These are phyloP conservation scores for Pneumocystis jirovecii DNA, from an alignment of 1,139 yeast species.

Conservation along the genomic window DNA sequence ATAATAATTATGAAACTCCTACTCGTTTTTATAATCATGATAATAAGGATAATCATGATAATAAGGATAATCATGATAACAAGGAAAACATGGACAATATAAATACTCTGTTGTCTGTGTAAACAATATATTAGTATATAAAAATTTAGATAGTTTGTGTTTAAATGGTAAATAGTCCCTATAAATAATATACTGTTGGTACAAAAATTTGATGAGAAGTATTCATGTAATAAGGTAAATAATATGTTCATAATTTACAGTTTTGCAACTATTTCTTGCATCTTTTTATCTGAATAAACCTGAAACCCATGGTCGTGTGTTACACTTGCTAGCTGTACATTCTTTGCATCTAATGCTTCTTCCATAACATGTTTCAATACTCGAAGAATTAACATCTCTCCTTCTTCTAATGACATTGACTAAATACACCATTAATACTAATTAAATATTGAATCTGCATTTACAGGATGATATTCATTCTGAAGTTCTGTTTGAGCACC, in stretches of 20 bases:
- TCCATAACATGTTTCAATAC: constrained; percentile 97
- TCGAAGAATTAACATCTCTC: constrained; percentile 77
- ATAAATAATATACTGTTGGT: neutral
- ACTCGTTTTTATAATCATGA: neutral
- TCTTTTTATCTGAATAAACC: constrained; percentile 69
- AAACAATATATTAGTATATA: neutral
- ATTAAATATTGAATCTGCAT: neutral
- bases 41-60: too few relatives aligned
- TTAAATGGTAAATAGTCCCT: neutral
- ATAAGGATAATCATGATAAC: neutral
- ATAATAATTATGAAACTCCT: neutral
- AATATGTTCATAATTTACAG: constrained; percentile 26
- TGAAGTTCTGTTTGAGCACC: constrained; percentile 98
- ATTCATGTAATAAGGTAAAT: neutral
- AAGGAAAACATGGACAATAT: neutral
- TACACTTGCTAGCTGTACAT: constrained; percentile 89
- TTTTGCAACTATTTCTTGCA: constrained; percentile 62
- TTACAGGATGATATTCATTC: constrained; percentile 63
- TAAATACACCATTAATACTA: constrained; percentile 24
- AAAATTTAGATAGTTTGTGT: neutral
- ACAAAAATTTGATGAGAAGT: neutral
- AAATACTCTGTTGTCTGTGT: neutral
- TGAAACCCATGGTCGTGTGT: constrained; percentile 77
- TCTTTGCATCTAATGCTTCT: constrained; percentile 88
- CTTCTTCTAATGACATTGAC: constrained; percentile 83